Percentiles rank a stretch among this genome's conserved stretches.
Evolutionary conservation across 805 yeast genomes (phyloP).

Genomic region (Yarrowia deformans): DNA sequence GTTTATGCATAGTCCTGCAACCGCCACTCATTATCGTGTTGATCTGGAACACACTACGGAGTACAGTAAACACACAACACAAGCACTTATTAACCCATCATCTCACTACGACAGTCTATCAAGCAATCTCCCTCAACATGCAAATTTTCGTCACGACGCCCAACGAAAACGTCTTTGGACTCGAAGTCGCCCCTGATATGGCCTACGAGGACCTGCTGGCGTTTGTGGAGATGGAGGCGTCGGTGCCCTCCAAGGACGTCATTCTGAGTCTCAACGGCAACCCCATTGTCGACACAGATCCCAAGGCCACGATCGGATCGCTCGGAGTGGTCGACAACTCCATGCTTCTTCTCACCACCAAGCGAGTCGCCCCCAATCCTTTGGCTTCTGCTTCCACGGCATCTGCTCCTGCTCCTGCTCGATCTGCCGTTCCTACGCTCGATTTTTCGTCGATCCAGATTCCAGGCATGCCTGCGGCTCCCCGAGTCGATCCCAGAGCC

Average conservation of each 20-base stretch:
- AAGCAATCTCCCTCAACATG: neutral
- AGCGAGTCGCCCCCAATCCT: slow-evolving; percentile 9
- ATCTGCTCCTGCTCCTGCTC: neutral
- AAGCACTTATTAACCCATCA: too few relatives aligned
- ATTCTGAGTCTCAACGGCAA: slow-evolving; percentile 21
- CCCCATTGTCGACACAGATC: slow-evolving; percentile 12
- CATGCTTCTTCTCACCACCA: slow-evolving; percentile 19
- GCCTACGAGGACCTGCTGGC: slow-evolving; percentile 33
- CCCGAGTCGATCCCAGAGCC: slow-evolving; percentile 9
- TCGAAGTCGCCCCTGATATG: slow-evolving; percentile 29
- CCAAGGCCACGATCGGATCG: slow-evolving; percentile 19
- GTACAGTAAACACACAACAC: too few relatives aligned
- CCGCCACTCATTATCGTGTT: slow-evolving; percentile 17
- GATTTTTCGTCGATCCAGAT: slow-evolving; percentile 32
- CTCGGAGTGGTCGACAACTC: slow-evolving; percentile 15
- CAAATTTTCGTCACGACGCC: slow-evolving; percentile 31
- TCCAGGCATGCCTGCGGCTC: neutral
- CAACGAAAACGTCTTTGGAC: slow-evolving; percentile 26
- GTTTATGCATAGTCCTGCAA: slow-evolving; percentile 8
- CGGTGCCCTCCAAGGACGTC: slow-evolving; percentile 21
- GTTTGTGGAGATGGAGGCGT: slow-evolving; percentile 34
- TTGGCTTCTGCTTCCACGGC: too few relatives aligned
- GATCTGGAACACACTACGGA: slow-evolving; percentile 9
- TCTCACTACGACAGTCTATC: neutral
- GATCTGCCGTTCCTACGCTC: slow-evolving; percentile 38